Conservation (phyloP, 352 stramenopile species). For the Phytophthora quininea region DNA sequence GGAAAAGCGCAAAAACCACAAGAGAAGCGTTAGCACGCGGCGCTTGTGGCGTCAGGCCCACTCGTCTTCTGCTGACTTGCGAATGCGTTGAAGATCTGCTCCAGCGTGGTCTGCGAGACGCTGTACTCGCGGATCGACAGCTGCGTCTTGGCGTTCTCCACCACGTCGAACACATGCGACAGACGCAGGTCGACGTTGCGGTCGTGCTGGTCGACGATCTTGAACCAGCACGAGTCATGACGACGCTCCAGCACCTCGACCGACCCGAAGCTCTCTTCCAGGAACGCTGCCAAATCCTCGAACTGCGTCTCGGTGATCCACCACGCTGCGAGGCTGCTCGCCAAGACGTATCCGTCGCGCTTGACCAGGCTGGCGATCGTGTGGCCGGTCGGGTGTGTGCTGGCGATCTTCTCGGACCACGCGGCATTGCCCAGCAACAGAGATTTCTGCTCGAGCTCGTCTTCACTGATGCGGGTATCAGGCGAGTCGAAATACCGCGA, state of each 20-base stretch:
- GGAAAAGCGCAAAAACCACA: no score
- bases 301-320: constrained; percentile 66
- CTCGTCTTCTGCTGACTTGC: constrained; percentile 66
- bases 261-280: constrained; percentile 46
- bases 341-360: constrained; percentile 47
- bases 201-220: constrained; percentile 37
- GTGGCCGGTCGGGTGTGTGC: constrained; percentile 65
- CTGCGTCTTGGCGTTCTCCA: constrained; percentile 54
- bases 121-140: constrained; percentile 84
- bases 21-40: no score
- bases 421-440: constrained; percentile 40
- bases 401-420: constrained; percentile 48
- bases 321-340: constrained; percentile 55
- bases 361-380: constrained; percentile 54
- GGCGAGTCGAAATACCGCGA: constrained; percentile 30
- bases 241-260: constrained; percentile 65
- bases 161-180: constrained; percentile 69
- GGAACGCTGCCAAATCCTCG: constrained; percentile 41
- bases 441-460: constrained; percentile 46
- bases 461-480: constrained; percentile 15
- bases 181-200: constrained; percentile 41
- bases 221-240: constrained; percentile 74
- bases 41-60: no score
- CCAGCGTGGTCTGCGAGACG: constrained; percentile 88
- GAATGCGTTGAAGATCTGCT: constrained; percentile 94